Conservation (phyloP, 176 grass and related monocot species). For the Avena atlantica region DNA sequence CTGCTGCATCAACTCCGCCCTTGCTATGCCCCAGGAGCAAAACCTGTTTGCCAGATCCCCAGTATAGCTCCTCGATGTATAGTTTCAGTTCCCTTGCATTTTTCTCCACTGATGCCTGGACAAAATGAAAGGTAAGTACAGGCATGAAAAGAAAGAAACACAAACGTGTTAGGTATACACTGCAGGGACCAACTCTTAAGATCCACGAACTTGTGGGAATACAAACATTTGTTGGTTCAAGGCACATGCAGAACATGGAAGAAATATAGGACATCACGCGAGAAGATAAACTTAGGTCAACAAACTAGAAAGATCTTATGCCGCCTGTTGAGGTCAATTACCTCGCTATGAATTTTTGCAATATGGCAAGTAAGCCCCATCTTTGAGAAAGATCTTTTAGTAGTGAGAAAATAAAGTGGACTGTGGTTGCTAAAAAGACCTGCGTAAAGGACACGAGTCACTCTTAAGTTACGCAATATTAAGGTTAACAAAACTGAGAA, state of each 20-base stretch:
- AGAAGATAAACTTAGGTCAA: not conserved
- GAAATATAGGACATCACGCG: not conserved
- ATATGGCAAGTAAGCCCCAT: slow-evolving; percentile 96
- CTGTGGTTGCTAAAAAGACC: slow-evolving; percentile 97
- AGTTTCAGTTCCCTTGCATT: slow-evolving; percentile 84
- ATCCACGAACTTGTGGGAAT: not conserved
- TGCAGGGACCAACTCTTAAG: not conserved
- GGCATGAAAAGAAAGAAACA: not conserved
- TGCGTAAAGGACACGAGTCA: slow-evolving; percentile 35
- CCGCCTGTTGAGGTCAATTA: slow-evolving; percentile 36
- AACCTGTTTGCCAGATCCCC: slow-evolving; percentile 83
- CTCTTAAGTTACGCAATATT: not conserved
- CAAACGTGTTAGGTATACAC: not conserved
- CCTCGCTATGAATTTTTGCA: slow-evolving; percentile 94
- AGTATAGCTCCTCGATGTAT: slow-evolving; percentile 90
- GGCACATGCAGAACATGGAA: not conserved
- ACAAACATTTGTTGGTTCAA: not conserved
- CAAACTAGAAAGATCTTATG: not conserved
- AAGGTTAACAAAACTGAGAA: slow-evolving; percentile 20
- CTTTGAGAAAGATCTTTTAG: slow-evolving; percentile 81
- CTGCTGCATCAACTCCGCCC: slow-evolving; percentile 87
- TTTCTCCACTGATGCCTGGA: slow-evolving; percentile 78
- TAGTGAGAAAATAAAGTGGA: slow-evolving; percentile 87
- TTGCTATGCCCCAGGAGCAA: slow-evolving; percentile 93
- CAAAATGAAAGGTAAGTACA: slow-evolving; percentile 26